These are phyloP conservation scores for Hortiboletus flavorubellus DNA, from an alignment of 768 basidiomycete genomes.

Conservation along the genomic window DNA sequence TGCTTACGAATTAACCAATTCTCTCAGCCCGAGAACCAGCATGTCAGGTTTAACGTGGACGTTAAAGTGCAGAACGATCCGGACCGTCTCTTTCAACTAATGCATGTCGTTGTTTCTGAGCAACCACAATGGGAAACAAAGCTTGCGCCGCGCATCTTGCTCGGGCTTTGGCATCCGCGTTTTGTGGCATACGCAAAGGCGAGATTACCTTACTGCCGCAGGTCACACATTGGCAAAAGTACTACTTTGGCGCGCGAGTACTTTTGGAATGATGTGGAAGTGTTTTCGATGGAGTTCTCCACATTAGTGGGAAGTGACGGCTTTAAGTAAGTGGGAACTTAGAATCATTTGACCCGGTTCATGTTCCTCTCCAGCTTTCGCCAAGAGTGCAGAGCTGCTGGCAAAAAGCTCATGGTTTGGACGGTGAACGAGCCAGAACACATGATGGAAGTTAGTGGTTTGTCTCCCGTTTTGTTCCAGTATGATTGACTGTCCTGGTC, in stretches of 20 bases:
- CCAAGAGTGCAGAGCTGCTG: conserved; percentile 69
- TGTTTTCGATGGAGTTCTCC: conserved; percentile 81
- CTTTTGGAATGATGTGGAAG: conserved; percentile 86
- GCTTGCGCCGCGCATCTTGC: conserved; percentile 76
- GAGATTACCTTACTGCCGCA: conserved; percentile 75
- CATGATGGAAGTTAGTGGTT: conserved; percentile 76
- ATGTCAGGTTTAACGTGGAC: conserved; percentile 83
- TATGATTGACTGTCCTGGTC: conserved; percentile 2
- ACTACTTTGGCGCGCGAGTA: conserved; percentile 72
- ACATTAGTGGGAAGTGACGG: conserved; percentile 73
- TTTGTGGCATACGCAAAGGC: conserved; percentile 77
- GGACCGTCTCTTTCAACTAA: conserved; percentile 73
- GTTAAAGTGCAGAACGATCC: conserved; percentile 94
- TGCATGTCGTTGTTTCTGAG: conserved; percentile 62
- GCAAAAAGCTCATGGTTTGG: conserved; percentile 91
- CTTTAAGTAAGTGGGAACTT: conserved; percentile 44
- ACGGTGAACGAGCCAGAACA: conserved; percentile 89
- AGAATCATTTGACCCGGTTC: neutral
- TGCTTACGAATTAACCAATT: conserved; percentile 3
- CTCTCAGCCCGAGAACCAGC: conserved; percentile 64
- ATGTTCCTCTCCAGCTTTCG: conserved; percentile 56
- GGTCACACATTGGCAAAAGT: conserved; percentile 81
- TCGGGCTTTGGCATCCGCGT: conserved; percentile 89
- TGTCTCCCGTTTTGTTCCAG: neutral
- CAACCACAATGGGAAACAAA: conserved; percentile 69